These are phyloP conservation scores for Cyclanthera cordifolia DNA, from an alignment of 306 rosid species.

Conservation along the genomic window DNA sequence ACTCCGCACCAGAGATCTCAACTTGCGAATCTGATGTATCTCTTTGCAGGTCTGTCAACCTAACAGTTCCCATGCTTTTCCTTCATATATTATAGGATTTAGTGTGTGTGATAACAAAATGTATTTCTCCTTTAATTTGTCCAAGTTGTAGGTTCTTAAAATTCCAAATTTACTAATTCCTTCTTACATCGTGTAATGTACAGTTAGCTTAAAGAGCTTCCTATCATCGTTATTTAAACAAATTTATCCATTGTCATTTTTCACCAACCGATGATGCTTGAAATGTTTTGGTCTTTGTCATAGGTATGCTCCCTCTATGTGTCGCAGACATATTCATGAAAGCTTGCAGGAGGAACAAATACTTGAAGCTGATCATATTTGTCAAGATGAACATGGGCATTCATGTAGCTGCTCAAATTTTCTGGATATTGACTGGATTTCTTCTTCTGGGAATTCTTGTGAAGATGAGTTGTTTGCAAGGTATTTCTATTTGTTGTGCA, in stretches of 20 bases:
- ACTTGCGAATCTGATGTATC: slow-evolving; percentile 44
- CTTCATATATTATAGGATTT: neutral
- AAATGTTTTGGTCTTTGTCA: neutral
- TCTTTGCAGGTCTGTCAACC: slow-evolving; percentile 47
- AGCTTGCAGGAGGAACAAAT: slow-evolving; percentile 38
- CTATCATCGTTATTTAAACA: neutral
- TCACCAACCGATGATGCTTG: neutral
- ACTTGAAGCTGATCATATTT: slow-evolving; percentile 32
- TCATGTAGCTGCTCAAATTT: slow-evolving; percentile 60
- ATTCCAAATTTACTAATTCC: neutral
- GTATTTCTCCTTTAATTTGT: neutral
- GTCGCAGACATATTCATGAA: slow-evolving; percentile 33
- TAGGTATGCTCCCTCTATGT: slow-evolving; percentile 30
- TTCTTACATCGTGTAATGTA: neutral
- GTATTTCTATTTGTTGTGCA: slow-evolving; percentile 26
- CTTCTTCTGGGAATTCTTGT: slow-evolving; percentile 82
- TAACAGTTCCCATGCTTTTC: slow-evolving; percentile 15
- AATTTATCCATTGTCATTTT: neutral
- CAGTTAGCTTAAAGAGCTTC: neutral
- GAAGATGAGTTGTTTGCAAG: slow-evolving; percentile 71
- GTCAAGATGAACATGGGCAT: slow-evolving; percentile 60
- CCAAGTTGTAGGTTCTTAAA: neutral
- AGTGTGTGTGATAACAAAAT: neutral
- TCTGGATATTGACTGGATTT: slow-evolving; percentile 63
- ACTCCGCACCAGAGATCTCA: slow-evolving; percentile 37